Conservation (phyloP, 2,329 filamentous ascomycete genomes). For the Blumeria hordei region DNA sequence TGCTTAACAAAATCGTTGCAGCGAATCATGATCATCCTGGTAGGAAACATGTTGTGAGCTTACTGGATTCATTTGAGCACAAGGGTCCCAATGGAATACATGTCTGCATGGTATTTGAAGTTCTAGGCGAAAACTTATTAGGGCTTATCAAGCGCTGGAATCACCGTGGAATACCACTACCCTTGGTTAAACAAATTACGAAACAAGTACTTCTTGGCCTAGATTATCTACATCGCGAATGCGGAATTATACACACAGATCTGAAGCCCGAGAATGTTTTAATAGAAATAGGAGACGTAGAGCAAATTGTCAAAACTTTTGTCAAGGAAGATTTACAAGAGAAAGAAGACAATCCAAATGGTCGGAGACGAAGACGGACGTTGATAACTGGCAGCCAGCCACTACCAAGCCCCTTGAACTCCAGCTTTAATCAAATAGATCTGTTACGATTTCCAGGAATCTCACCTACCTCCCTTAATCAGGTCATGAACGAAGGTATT, state of each 20-base stretch:
- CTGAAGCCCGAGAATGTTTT: conserved; percentile 94
- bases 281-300: conserved; percentile 95
- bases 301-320: conserved; percentile 91
- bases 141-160: conserved; percentile 98
- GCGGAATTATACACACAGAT: conserved; percentile 96
- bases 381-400: conserved; percentile 95
- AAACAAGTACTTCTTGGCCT: conserved; percentile 91
- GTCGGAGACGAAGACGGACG: conserved; percentile 67
- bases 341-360: conserved; percentile 81
- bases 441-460: conserved; percentile 31
- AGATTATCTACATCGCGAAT: conserved; percentile 92
- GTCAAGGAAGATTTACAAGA: conserved; percentile 49
- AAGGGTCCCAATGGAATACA: conserved; percentile 91
- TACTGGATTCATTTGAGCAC: conserved; percentile 93
- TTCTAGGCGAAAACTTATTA: conserved; percentile 80
- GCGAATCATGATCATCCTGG: conserved; percentile 89
- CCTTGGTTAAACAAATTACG: conserved; percentile 92
- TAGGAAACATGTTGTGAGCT: conserved; percentile 80
- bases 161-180: conserved; percentile 87
- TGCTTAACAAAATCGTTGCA: conserved; percentile 88
- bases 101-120: conserved; percentile 98
- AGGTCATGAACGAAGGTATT: conserved; percentile 60
- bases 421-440: conserved; percentile 63
- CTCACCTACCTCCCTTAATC: conserved; percentile 50
- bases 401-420: conserved; percentile 79